phyloP scores from a whole-genome alignment of 495 filamentous ascomycete genomes.

The Annulohypoxylon moriforme region DNA sequence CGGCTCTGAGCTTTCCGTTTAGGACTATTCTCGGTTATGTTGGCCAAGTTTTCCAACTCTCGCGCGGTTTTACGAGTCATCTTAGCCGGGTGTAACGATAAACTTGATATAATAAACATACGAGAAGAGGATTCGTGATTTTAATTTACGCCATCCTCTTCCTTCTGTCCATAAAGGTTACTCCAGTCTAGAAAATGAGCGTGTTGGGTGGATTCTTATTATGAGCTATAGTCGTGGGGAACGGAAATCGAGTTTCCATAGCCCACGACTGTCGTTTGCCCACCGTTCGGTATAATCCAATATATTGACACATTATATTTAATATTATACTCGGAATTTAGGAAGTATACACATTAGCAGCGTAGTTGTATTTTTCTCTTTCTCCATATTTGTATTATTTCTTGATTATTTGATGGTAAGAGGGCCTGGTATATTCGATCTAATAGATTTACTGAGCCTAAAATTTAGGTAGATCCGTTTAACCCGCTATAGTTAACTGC shows the following conservation, averaged over 20 bases:
- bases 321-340: background rate
- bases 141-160: background rate
- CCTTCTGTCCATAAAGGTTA: background rate
- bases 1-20: background rate
- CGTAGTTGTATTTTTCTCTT: background rate
- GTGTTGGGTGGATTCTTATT: background rate
- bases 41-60: slow-evolving; percentile 7
- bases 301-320: background rate
- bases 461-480: background rate
- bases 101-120: background rate
- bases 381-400: background rate
- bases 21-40: background rate
- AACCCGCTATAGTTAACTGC: background rate
- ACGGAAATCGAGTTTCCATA: background rate
- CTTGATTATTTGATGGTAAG: background rate
- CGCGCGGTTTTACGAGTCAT: background rate
- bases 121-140: background rate
- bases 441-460: background rate
- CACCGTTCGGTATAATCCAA: background rate
- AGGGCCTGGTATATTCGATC: background rate
- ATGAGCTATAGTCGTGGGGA: background rate
- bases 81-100: background rate
- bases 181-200: background rate
- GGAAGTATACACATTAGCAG: background rate
- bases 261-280: background rate